These are phyloP conservation scores for Monosporascus sp. DNA, from an alignment of 2,329 filamentous ascomycete genomes.

Conservation along the genomic window DNA sequence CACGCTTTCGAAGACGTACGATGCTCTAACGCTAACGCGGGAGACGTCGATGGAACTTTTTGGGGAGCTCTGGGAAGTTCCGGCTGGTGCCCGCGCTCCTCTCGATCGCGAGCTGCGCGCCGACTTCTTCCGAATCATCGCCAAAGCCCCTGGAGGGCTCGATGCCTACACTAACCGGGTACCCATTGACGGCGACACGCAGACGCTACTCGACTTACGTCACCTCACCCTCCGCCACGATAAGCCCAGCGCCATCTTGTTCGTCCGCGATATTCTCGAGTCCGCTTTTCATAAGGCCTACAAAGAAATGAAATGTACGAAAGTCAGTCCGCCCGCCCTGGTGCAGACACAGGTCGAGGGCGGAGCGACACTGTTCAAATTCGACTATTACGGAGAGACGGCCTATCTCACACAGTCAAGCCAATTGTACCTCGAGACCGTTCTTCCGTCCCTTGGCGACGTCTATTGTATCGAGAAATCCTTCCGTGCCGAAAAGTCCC, in stretches of 20 bases:
- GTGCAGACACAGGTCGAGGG: constrained; percentile 96
- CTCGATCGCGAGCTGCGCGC: constrained; percentile 84
- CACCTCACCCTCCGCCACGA: constrained; percentile 85
- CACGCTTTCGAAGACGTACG: constrained; percentile 84
- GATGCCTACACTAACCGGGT: constrained; percentile 85
- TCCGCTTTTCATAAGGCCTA: constrained; percentile 76
- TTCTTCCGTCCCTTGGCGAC: constrained; percentile 82
- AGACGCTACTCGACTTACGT: constrained; percentile 68
- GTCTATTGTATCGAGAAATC: constrained; percentile 98
- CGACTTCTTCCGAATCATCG: constrained; percentile 80
- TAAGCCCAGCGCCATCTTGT: constrained; percentile 77
- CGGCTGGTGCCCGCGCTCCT: constrained; percentile 70
- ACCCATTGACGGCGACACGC: constrained; percentile 49
- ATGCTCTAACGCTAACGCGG: constrained; percentile 77
- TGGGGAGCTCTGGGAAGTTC: constrained; percentile 80
- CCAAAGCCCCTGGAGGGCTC: constrained; percentile 76
- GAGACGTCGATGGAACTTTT: constrained; percentile 83
- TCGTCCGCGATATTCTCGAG: constrained; percentile 77
- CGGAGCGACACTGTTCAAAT: constrained; percentile 83
- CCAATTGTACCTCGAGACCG: constrained; percentile 96
- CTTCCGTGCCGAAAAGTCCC: constrained; percentile 94
- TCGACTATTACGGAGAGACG: constrained; percentile 83
- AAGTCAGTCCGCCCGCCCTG: constrained; percentile 84
- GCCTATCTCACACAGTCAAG: constrained; percentile 96
- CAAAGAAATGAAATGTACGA: constrained; percentile 70